These are phyloP conservation scores for Talaromyces sp. DNA, from an alignment of 2,329 filamentous ascomycete species.

Conservation along the genomic window DNA sequence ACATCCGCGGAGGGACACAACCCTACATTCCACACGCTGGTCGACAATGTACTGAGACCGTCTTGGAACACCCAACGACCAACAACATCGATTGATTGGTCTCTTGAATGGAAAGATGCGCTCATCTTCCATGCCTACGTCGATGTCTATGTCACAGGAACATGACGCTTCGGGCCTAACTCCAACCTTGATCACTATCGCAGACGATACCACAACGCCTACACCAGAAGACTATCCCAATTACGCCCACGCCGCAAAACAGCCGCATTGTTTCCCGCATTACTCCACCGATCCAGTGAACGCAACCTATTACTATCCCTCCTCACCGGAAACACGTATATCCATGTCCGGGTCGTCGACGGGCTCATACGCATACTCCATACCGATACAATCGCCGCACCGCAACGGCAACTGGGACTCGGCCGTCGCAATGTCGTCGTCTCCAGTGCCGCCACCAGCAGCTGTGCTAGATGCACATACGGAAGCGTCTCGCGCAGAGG, in stretches of 20 bases:
- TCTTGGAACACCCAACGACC: not conserved
- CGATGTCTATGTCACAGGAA: conserved; percentile 6
- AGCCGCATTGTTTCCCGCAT: not conserved
- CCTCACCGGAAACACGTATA: conserved; percentile 22
- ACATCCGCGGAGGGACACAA: not conserved
- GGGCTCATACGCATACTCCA: conserved; percentile 23
- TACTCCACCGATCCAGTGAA: not conserved
- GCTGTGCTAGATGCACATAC: not conserved
- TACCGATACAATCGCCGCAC: conserved; percentile 20
- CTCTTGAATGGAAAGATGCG: not conserved
- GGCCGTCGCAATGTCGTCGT: conserved; percentile 20
- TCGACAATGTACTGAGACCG: conserved; percentile 8
- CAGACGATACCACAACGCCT: conserved; percentile 19
- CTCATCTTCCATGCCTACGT: not conserved
- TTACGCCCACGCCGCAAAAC: not conserved
- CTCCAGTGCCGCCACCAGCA: not conserved
- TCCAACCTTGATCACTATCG: conserved; percentile 5
- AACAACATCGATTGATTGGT: not conserved
- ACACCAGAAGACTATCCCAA: conserved; percentile 4
- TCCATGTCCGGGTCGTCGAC: conserved; percentile 26
- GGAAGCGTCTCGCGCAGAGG: conserved; percentile 4
- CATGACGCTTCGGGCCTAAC: not conserved
- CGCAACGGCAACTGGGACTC: conserved; percentile 15
- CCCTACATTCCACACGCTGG: conserved; percentile 12
- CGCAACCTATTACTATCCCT: conserved; percentile 15